Percentiles rank a stretch among this genome's conserved stretches.
Evolutionary conservation across 2,329 filamentous ascomycete genomes (phyloP).

Genomic region (Aulographum hederae): DNA sequence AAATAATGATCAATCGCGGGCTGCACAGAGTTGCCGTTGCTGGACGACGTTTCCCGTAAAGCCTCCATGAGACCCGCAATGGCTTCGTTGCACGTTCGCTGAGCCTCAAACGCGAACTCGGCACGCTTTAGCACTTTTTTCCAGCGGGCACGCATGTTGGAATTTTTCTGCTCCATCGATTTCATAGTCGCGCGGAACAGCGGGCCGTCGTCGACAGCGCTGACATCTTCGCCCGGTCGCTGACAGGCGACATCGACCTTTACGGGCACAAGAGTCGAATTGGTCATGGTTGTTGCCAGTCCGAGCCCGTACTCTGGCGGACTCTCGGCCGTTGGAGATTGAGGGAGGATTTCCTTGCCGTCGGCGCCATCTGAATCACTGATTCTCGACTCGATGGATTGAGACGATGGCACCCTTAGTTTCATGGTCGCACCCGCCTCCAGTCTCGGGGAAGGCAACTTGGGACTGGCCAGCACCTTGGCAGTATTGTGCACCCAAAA

Average conservation of each 20-base stretch:
- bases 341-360: conserved; percentile 22
- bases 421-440: conserved; percentile 56
- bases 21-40: conserved; percentile 91
- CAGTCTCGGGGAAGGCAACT: conserved; percentile 46
- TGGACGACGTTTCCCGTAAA: conserved; percentile 68
- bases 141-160: conserved; percentile 83
- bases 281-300: conserved; percentile 20
- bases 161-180: conserved; percentile 86
- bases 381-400: conserved; percentile 69
- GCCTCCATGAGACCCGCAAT: conserved; percentile 70
- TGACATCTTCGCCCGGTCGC: conserved; percentile 69
- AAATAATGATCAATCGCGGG: conserved; percentile 96
- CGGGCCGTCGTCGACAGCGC: conserved; percentile 76
- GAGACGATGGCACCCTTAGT: conserved; percentile 66
- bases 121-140: conserved; percentile 91
- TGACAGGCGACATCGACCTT: conserved; percentile 81
- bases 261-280: conserved; percentile 23
- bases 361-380: conserved; percentile 45
- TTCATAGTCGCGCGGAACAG: conserved; percentile 95
- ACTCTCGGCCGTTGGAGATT: conserved; percentile 26
- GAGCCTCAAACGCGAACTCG: conserved; percentile 69
- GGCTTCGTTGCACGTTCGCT: conserved; percentile 71
- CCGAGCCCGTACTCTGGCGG: conserved; percentile 29
- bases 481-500: conserved; percentile 78
- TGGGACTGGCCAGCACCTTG: conserved; percentile 19